Conservation (phyloP, 768 basidiomycete genomes). For the Pleurotus sapidus region DNA sequence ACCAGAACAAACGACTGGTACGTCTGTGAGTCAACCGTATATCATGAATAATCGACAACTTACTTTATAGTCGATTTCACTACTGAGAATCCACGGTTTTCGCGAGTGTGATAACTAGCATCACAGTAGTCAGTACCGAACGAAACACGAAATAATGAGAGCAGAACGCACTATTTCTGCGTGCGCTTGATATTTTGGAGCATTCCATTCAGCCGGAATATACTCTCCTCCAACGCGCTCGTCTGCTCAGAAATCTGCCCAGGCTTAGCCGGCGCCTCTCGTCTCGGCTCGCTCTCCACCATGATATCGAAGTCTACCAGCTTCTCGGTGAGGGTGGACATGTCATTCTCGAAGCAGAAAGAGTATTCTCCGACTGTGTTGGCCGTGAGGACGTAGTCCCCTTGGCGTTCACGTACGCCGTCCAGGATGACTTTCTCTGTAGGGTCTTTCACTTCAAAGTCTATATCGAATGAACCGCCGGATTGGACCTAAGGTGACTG, state of each 20-base stretch:
- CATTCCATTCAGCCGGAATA: conserved; percentile 86
- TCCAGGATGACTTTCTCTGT: conserved; percentile 85
- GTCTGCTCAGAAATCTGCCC: conserved; percentile 92
- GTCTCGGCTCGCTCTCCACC: conserved; percentile 95
- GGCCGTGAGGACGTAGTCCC: conserved; percentile 96
- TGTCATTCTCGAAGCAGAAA: conserved; percentile 99
- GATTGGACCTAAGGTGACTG: conserved; percentile 73
- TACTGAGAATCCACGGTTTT: conserved; percentile 90
- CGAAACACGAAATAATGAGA: background rate
- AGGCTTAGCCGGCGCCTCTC: conserved; percentile 85
- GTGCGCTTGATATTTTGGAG: conserved; percentile 87
- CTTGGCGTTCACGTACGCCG: conserved; percentile 86
- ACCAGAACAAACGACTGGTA: conserved; percentile 88
- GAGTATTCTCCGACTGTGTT: conserved; percentile 88
- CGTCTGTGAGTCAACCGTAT: conserved; percentile 8
- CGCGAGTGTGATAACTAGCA: conserved; percentile 86
- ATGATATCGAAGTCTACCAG: conserved; percentile 96
- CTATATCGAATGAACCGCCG: conserved; percentile 94
- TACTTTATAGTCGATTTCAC: conserved; percentile 90
- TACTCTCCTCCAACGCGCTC: conserved; percentile 89
- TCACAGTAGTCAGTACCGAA: background rate
- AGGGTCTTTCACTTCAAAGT: conserved; percentile 92
- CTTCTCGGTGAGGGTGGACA: conserved; percentile 91
- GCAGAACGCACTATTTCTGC: conserved; percentile 82
- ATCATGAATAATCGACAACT: conserved; percentile 8